Conservation (phyloP, 2,329 filamentous ascomycete genomes). For the Eutypa lata region DNA sequence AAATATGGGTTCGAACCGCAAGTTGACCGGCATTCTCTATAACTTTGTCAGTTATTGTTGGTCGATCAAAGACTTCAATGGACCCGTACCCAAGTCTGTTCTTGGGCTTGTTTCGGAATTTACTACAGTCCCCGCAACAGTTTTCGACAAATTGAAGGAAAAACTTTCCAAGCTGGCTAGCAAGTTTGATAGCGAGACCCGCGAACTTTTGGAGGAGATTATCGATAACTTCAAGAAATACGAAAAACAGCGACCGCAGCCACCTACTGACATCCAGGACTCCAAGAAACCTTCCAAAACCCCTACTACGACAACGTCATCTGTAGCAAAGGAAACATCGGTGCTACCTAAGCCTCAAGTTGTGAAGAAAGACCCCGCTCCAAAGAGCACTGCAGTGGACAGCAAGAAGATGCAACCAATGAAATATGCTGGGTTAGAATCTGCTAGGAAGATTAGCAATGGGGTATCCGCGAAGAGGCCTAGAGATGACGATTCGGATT, state of each 20-base stretch:
- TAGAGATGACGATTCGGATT: conserved; percentile 37
- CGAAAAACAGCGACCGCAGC: background rate
- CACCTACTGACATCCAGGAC: conserved; percentile 4
- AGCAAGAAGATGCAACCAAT: conserved; percentile 19
- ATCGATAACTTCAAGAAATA: conserved; percentile 22
- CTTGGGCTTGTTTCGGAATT: conserved; percentile 60
- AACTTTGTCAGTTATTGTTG: conserved; percentile 54
- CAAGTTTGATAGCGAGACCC: conserved; percentile 58
- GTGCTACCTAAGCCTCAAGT: conserved; percentile 4
- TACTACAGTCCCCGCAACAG: conserved; percentile 58
- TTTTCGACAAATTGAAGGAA: conserved; percentile 62
- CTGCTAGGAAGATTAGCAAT: conserved; percentile 23
- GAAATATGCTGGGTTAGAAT: conserved; percentile 23
- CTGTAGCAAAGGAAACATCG: conserved; percentile 8
- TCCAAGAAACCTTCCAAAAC: conserved; percentile 12
- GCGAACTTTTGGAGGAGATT: conserved; percentile 41
- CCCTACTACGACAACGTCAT: conserved; percentile 8
- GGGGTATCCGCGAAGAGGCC: conserved; percentile 29
- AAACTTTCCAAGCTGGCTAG: conserved; percentile 62
- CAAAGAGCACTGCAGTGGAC: conserved; percentile 10
- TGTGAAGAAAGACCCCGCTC: conserved; percentile 8
- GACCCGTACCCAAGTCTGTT: conserved; percentile 52
- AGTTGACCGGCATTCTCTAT: conserved; percentile 53
- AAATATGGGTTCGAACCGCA: conserved; percentile 56
- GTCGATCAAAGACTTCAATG: conserved; percentile 49